A percentile compares a stretch with the other conserved stretches of the same genome.
Conservation (phyloP, 768 basidiomycete genomes). For the Gyrodon lividus region DNA sequence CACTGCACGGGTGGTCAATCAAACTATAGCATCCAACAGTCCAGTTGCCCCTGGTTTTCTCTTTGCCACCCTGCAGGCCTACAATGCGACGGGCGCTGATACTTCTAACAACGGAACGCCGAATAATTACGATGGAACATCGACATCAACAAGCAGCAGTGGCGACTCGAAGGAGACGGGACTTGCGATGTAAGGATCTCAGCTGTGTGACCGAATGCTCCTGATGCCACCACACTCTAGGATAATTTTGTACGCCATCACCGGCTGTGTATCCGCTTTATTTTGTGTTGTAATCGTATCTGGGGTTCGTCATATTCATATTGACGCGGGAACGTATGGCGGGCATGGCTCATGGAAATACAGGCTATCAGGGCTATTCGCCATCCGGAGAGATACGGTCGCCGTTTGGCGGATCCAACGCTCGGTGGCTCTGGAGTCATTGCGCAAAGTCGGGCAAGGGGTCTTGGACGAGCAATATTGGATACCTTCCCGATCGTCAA, state of each 20-base stretch:
- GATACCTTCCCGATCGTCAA: constrained; percentile 96
- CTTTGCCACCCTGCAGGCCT: constrained; percentile 65
- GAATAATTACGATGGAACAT: constrained; percentile 20
- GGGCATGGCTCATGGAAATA: constrained; percentile 2
- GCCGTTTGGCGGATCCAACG: constrained; percentile 44
- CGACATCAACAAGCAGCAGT: constrained; percentile 11
- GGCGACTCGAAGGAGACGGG: constrained; percentile 44
- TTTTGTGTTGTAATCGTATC: constrained; percentile 85
- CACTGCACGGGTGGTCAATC: constrained; percentile 41
- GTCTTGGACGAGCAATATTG: constrained; percentile 87
- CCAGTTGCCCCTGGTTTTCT: constrained; percentile 58
- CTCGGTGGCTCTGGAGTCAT: constrained; percentile 32
- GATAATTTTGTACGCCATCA: constrained; percentile 86
- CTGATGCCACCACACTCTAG: constrained; percentile 29
- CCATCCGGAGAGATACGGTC: constrained; percentile 91
- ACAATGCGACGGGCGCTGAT: constrained; percentile 51
- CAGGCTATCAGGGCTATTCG: constrained; percentile 83
- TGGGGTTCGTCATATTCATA: constrained; percentile 52
- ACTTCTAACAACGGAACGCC: constrained; percentile 3
- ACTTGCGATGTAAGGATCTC: constrained; percentile 69
- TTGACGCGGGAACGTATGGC: not conserved
- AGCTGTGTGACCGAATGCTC: not conserved
- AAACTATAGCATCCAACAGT: constrained; percentile 41
- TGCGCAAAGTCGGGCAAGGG: constrained; percentile 72
- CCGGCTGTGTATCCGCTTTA: constrained; percentile 81